phyloP scores from a whole-genome alignment of 176 grass and related monocot genomes.

The Carex kokanica region DNA sequence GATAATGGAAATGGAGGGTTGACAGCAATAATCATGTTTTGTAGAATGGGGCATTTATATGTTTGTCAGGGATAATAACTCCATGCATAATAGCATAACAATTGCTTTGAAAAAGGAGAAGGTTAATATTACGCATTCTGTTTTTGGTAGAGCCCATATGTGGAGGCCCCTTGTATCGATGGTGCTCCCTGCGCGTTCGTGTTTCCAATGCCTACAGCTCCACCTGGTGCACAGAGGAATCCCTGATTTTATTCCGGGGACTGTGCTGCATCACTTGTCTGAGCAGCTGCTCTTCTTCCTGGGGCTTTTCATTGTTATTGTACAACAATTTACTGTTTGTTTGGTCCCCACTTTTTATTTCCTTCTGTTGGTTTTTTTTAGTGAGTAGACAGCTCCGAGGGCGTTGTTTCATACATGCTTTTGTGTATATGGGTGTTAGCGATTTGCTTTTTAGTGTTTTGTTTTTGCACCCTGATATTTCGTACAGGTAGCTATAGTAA shows the following conservation, averaged over 20 bases:
- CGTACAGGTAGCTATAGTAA: too few relatives aligned
- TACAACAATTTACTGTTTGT: constrained; percentile 10
- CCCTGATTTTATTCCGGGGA: constrained; percentile 17
- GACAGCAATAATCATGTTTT: not conserved
- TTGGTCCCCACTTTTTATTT: constrained; percentile 15
- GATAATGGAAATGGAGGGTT: not conserved
- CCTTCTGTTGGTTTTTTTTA: not conserved
- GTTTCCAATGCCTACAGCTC: constrained; percentile 88
- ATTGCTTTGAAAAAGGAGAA: constrained; percentile 1
- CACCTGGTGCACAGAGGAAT: constrained; percentile 74
- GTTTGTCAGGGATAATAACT: not conserved
- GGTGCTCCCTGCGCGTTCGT: constrained; percentile 45
- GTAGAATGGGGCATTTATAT: not conserved
- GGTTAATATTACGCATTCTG: constrained; percentile 20
- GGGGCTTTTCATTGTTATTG: constrained; percentile 1
- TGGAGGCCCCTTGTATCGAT: constrained; percentile 70
- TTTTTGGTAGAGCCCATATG: constrained; percentile 79
- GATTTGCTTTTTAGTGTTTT: not conserved
- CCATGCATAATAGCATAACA: not conserved
- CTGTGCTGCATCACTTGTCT: not conserved
- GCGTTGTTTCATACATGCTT: constrained; percentile 16
- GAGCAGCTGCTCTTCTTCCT: not conserved
- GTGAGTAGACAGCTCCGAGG: not conserved
- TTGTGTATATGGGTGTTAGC: constrained; percentile 11
- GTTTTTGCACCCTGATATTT: not conserved